A percentile compares a stretch with the other conserved stretches of the same genome.
phyloP scores from a whole-genome alignment of 2,329 filamentous ascomycete species.

The Neofusicoccum kwambonambiense region DNA sequence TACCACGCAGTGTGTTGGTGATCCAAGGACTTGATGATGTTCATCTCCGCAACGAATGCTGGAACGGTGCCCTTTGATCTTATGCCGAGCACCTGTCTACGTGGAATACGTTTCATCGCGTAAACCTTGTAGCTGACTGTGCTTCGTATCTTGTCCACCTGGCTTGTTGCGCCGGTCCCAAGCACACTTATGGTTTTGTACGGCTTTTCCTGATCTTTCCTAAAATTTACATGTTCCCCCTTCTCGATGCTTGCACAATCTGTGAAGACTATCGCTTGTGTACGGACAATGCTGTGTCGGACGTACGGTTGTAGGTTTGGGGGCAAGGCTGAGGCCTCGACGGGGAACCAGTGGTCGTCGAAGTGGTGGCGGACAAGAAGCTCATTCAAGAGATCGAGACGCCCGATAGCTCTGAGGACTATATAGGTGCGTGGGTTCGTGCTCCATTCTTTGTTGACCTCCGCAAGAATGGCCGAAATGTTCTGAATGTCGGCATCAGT shows the following conservation, averaged over 20 bases:
- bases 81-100: conserved; percentile 22
- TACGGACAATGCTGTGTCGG: too few species aligned
- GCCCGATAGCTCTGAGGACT: conserved; percentile 27
- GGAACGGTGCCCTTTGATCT: conserved; percentile 21
- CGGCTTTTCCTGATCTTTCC: too few species aligned
- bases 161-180: conserved; percentile 6
- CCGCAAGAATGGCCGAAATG: too few species aligned
- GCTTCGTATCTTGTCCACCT: conserved; percentile 28
- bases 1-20: conserved; percentile 32
- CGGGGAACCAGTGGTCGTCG: conserved; percentile 30
- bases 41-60: conserved; percentile 28
- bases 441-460: not conserved
- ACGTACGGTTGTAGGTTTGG: too few species aligned
- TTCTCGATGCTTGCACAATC: too few species aligned
- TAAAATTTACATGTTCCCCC: too few species aligned
- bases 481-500: too few species aligned
- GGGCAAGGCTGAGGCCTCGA: conserved; percentile 21
- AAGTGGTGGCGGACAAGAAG: conserved; percentile 26
- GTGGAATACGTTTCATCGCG: conserved; percentile 31
- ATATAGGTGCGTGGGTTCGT: conserved; percentile 29
- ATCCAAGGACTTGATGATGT: conserved; percentile 28
- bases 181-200: too few species aligned
- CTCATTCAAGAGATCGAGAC: conserved; percentile 23
- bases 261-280: too few species aligned
- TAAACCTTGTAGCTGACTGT: conserved; percentile 27